Evolutionary conservation across 176 grass and related monocot genomes (phyloP), one percentile per base, ranked within the genome.

Genomic region (Puya raimondii): DNA sequence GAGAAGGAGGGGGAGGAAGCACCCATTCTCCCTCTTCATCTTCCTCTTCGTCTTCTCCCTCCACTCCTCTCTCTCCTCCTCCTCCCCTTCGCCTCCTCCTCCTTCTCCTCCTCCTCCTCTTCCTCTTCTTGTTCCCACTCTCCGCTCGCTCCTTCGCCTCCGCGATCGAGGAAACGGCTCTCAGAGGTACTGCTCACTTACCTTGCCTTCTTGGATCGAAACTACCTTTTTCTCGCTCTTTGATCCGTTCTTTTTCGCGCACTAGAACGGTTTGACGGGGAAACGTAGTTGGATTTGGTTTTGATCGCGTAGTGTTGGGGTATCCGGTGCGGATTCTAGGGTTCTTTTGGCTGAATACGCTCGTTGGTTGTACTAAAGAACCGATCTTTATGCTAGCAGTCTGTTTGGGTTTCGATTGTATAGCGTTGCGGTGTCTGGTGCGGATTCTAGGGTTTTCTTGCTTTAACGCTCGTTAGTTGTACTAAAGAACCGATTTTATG

Each of bases 131-230:
- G 23, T 14, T 54, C 61, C 33, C 67, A 10, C 53, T 63, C 69
- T 42, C 63, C 23, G 14, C 52, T 49, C 17, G 49, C 12, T 42
- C 42, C 4, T 48, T 50, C n/a, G 12, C 50, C 72, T 49, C 12
- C 21, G 64, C 72, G 48, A 70, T 54, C 64, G 64, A 79, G 50
- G 51, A 63, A 53, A 11, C 64, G 11, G 47, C 81, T 72, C 70
- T 79, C 25, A 51, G 47, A 74, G 81, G 81, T 79, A 78, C 22
- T 47, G 15, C 47, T 66, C 18, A 51, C 25, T 23, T 49, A 5
- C 17, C 8, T 53, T 57, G 33, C 4, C 14, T 67, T 73, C n/a
- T 22, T 2, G 17, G 16, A 51, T 10, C 17, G 18, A 71, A 33
- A 27, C 50, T 10, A 48, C 48, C 15, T 23, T 75, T 10, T 42